These are phyloP conservation scores for Solanum hybrid DNA, from an alignment of 305 asterid genomes.

Conservation along the genomic window DNA sequence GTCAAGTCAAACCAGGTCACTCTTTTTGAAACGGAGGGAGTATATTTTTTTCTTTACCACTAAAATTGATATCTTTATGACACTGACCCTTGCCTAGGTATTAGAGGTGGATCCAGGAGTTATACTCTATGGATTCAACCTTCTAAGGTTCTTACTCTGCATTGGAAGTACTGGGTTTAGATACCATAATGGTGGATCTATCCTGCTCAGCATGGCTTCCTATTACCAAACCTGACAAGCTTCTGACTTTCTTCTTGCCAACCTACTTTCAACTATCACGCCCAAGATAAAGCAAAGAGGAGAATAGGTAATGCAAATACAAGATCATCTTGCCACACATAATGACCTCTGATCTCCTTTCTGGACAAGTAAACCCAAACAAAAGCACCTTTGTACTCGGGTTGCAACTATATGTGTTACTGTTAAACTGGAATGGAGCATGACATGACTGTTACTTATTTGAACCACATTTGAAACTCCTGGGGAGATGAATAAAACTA, in stretches of 20 bases:
- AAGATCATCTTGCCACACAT: background rate
- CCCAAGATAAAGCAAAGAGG: background rate
- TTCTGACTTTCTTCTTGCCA: background rate
- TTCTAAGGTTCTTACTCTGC: background rate
- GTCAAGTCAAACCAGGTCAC: too few species aligned
- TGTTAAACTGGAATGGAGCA: background rate
- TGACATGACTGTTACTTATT: background rate
- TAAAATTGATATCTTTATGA: background rate
- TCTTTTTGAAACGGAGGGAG: too few species aligned
- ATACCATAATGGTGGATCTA: background rate
- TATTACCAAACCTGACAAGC: background rate
- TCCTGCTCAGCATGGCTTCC: background rate
- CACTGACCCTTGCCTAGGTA: background rate
- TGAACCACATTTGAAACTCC: background rate
- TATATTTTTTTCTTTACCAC: background rate
- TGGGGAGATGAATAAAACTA: background rate
- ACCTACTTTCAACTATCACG: background rate
- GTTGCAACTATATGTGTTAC: background rate
- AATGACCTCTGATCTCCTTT: background rate
- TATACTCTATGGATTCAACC: background rate
- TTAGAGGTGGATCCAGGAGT: background rate
- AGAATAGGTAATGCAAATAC: background rate
- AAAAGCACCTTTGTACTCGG: background rate
- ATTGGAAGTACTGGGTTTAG: background rate
- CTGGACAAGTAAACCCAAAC: background rate